Base-by-base conservation (phyloP, 805 yeast species). In the Teunomyces atbi region DNA sequence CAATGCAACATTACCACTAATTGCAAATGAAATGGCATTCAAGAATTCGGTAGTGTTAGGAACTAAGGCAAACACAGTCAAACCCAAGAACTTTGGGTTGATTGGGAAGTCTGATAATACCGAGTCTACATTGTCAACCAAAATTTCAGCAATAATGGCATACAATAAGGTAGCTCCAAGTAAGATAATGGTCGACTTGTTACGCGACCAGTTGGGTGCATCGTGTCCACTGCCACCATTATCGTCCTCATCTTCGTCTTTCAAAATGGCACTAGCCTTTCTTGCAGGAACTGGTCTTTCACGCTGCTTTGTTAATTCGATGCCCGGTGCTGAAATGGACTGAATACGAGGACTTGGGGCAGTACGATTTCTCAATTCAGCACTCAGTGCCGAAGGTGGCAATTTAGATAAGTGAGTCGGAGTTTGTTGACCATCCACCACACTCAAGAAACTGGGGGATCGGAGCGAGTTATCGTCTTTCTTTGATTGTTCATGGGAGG, bases 11-110 rank as follows among this genome's bases (percentile, higher is more conserved):
- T 94, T 94, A 1, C 99, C 99, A 56, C 92, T 83, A 55, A 89
- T 82, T 0, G 99, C 99, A 71, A 94, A 94, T 20, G 97, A 90
- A 47, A 94, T 91, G 57, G 98, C 99, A 66, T 94, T 94, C 48
- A 94, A 77, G 58, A 94, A 94, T 68, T 94, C 99, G 0, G 99
- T 94, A 5, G 98, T 89, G 60, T 91, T 94, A 10, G 99, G 99
- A 21, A 94, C 97, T 37, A 94, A 71, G 0, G 99, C 98, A 70
- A 94, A 94, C 1, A 94, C 86, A 0, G 98, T 92, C 55, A 94
- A 75, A 5, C 99, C 99, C 35, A 94, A 73, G 60, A 94, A 83
- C 60, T 94, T 92, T 15, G 96, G 96, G 57, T 87, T 80, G 43
- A 94, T 82, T n/a, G 96, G 89, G 62, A 79, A 86, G 51, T 79